A percentile compares a stretch with the other conserved stretches of the same genome.
Conservation (phyloP, 352 stramenopile genomes). For the Pythium guiyangense region DNA sequence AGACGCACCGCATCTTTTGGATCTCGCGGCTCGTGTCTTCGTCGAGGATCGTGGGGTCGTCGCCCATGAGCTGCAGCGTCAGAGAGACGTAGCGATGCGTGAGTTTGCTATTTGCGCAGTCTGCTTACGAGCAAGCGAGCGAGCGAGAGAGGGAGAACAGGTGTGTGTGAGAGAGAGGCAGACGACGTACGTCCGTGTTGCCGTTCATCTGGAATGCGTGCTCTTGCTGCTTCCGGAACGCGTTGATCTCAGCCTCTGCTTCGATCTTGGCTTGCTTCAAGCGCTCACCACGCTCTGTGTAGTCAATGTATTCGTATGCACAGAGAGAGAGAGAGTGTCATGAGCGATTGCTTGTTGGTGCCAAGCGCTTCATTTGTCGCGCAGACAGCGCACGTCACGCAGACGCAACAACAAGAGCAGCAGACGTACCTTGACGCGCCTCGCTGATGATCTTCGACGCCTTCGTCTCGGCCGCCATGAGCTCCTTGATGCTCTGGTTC, state of each 20-base stretch:
- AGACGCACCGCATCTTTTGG: conserved; percentile 69
- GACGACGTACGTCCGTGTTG: conserved; percentile 59
- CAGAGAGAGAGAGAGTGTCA: too few species aligned
- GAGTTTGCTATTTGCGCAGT: too few species aligned
- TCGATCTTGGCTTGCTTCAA: conserved; percentile 88
- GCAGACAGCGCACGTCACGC: too few species aligned
- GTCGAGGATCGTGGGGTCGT: conserved; percentile 72
- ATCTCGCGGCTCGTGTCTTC: conserved; percentile 77
- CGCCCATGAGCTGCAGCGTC: conserved; percentile 61
- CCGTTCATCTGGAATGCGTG: conserved; percentile 84
- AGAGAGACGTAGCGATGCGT: background rate
- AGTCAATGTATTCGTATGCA: background rate
- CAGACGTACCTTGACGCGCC: conserved; percentile 58
- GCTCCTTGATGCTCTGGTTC: conserved; percentile 89
- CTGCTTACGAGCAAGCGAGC: too few species aligned
- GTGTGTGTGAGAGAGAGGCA: background rate
- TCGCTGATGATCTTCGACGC: conserved; percentile 89
- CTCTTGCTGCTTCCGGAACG: conserved; percentile 84
- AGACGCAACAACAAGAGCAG: background rate
- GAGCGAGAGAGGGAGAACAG: background rate
- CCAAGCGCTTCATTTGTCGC: too few species aligned
- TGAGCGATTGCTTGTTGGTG: background rate
- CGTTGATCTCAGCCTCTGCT: conserved; percentile 79
- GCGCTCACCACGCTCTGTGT: conserved; percentile 72
- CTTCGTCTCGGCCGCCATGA: conserved; percentile 88